Evolutionary conservation across 768 basidiomycete genomes (phyloP), one percentile per base, ranked within the genome.

Genomic region (Scleroderma bovista): DNA sequence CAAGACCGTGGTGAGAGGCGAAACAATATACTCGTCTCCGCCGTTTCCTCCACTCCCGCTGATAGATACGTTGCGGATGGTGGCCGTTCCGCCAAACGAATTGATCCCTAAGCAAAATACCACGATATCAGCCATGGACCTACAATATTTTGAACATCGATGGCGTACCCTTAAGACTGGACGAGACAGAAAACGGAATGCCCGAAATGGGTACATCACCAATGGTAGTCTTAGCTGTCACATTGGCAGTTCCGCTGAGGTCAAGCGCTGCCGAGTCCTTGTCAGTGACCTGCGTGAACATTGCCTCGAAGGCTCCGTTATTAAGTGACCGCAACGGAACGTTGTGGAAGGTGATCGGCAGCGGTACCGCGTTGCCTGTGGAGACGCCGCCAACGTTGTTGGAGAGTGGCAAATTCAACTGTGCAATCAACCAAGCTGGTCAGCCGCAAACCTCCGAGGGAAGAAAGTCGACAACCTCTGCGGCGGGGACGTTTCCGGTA

Each of bases 181-280:
- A 83, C 3, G 69, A 59, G 13, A 88, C 81, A 45, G 78, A 71
- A 62, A 88, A 83, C 1, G 77, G 72, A 55, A 88, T 82, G 6
- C 77, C 77, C 3, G 75, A 69, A 52, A 89, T 86, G 4, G 79
- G 78, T 11, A 88, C 73, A 57, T 86, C 65, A 12, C 86, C 86
- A 33, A 87, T 80, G 3, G 77, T 59, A 2, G 85, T 86, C 49
- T 73, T 76, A 8, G 75, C 84, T 15, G 71, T 72, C 23, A 86
- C 78, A 57, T 83, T 72, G 1, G 80, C 79, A 3, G 73, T 69
- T 8, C 85, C 85, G 34, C 72, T 75, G 20, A 87, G 66, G 1
- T 70, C 72, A 17, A 86, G 70, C 19, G 68, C 61, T 6, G 79
- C 66, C 3, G 62, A 62, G 29, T 66, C 56, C 40, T 63, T 67